Evolutionary conservation across 495 filamentous ascomycete species (phyloP).

Genomic region (Penicillium nucicola): DNA sequence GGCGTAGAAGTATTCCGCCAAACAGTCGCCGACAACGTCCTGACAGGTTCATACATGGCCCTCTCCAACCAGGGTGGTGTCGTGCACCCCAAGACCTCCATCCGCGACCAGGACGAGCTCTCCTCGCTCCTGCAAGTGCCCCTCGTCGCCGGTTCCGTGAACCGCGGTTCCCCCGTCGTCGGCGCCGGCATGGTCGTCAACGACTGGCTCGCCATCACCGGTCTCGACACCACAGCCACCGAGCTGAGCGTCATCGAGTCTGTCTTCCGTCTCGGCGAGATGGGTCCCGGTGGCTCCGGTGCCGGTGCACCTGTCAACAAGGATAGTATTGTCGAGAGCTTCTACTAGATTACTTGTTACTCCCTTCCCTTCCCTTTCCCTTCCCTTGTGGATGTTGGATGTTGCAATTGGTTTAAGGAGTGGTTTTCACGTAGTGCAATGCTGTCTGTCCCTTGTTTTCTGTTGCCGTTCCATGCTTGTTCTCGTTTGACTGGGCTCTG

Average conservation of each 20-base stretch:
- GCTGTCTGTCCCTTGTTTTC: too few species aligned
- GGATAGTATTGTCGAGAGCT: constrained; percentile 97
- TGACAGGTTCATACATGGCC: constrained; percentile 93
- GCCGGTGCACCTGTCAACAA: constrained; percentile 74
- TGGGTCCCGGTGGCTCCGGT: constrained; percentile 45
- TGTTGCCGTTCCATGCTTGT: too few species aligned
- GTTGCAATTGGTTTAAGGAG: not conserved
- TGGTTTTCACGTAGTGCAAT: not conserved
- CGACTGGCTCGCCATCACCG: constrained; percentile 98
- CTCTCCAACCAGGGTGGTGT: constrained; percentile 95
- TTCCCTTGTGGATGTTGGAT: too few species aligned
- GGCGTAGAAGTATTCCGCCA: constrained; percentile 98
- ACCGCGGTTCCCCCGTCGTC: constrained; percentile 88
- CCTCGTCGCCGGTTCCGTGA: constrained; percentile 88
- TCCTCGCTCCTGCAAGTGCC: constrained; percentile 91
- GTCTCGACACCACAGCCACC: constrained; percentile 92
- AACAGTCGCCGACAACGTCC: constrained; percentile 94
- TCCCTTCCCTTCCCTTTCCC: too few species aligned
- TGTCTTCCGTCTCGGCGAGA: constrained; percentile 89
- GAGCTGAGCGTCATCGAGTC: constrained; percentile 94
- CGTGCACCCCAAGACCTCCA: constrained; percentile 93
- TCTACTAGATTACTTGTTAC: constrained; percentile 65
- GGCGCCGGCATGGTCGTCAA: constrained; percentile 99
- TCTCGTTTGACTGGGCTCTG: too few species aligned
- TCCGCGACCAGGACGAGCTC: constrained; percentile 97